Base-by-base conservation (phyloP, 441 rosid species). In the Isatis lusitanica region DNA sequence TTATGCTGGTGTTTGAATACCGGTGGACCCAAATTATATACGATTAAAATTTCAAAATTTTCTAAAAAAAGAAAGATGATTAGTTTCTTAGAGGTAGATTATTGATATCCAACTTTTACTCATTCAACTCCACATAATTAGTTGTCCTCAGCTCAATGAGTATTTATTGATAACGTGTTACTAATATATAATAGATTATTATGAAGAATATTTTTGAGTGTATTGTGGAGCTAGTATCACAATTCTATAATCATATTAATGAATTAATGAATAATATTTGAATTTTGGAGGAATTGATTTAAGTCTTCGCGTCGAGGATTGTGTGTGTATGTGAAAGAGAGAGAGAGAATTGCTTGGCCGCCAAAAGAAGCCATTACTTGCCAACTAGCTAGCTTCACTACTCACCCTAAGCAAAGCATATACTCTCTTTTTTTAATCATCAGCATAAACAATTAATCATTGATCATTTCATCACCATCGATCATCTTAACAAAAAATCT, bases 331-430 rank as follows among this genome's bases (percentile, higher is more conserved):
- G 68, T 21, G 24, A 21, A 11, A 13, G 28, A 36, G 68, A 47
- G 57, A 71, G 28, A 72, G 46, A 71, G 73, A 60, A 73, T 67
- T 73, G 74, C 74, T 78, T 78, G 74, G 81, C 78, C 74, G 78
- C 42, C 81, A 78, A 78, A 72, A 53, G 56, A 78, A 78, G 74
- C 70, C 70, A 73, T 73, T 44, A 78, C 74, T 73, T 78, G 78
- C 47, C 74, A 78, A 78, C 81, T 72, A 78, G 71, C 78, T 78
- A 73, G 66, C 81, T 78, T 78, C 74, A 47, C 74, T 78, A 53
- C 66, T 62, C 66, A 55, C 24, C 74, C 62, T 46, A 78, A 78
- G 81, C 81, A 73, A 78, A 73, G 74, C 77, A 78, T 78, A 78
- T 78, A 66, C 81, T 24, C 63, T 51, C 30, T 36, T 35, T 5